Evolutionary conservation across 345 rosid genomes (phyloP).

Genomic region (Hibiscus tridactylites): DNA sequence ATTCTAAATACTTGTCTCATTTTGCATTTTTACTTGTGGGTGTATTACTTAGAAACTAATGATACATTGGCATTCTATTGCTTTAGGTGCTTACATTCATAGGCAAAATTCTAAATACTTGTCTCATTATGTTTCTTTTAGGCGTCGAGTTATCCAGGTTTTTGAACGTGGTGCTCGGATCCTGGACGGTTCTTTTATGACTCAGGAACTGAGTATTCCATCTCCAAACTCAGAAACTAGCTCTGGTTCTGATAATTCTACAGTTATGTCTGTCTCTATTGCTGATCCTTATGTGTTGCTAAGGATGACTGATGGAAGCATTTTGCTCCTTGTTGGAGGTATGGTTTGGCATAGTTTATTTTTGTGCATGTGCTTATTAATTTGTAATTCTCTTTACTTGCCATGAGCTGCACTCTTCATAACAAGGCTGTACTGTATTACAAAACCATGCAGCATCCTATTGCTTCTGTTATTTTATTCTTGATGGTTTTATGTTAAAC

Average conservation of each 20-base stretch:
- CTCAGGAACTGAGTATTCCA: constrained; percentile 80
- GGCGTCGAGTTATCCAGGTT: constrained; percentile 95
- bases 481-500: constrained; percentile 20
- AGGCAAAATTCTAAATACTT: not conserved
- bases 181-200: constrained; percentile 95
- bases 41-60: not conserved
- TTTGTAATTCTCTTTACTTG: constrained; percentile 3
- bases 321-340: constrained; percentile 93
- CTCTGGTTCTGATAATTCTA: constrained; percentile 57
- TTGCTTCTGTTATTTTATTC: constrained; percentile 5
- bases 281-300: constrained; percentile 87
- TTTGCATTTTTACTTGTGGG: not conserved
- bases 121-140: constrained; percentile 22
- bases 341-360: constrained; percentile 9
- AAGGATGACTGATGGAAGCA: constrained; percentile 84
- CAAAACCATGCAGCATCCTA: not conserved
- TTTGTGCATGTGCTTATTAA: not conserved
- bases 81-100: not conserved
- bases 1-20: not conserved
- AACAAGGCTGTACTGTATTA: not conserved
- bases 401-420: not conserved
- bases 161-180: constrained; percentile 87
- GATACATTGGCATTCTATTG: not conserved
- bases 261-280: constrained; percentile 75
- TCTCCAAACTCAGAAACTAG: constrained; percentile 57